Conservation (phyloP, 164 flowering plant species). For the Vitis labrusca region DNA sequence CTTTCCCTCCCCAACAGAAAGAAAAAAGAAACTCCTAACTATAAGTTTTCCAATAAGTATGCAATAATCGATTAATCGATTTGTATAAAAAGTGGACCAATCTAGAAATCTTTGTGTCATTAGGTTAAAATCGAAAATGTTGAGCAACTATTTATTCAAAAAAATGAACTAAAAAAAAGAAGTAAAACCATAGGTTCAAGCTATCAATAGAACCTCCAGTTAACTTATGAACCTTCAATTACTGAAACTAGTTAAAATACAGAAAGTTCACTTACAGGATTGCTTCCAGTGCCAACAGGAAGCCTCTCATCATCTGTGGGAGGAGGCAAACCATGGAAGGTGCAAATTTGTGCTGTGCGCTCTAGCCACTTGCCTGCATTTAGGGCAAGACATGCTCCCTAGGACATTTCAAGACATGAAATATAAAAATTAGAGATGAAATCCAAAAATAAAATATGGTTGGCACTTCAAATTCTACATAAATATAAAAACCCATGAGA, state of each 20-base stretch:
- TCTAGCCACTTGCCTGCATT: conserved; percentile 71
- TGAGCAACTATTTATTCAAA: too few relatives aligned
- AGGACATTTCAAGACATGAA: conserved; percentile 14
- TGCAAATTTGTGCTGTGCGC: conserved; percentile 56
- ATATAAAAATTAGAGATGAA: conserved; percentile 1
- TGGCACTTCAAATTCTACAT: too few relatives aligned
- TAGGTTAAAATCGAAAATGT: too few relatives aligned
- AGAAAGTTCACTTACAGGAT: conserved; percentile 71
- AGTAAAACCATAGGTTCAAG: not conserved
- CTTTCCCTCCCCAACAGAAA: too few relatives aligned
- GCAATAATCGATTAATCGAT: too few relatives aligned
- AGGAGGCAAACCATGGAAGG: conserved; percentile 58
- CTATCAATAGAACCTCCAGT: not conserved
- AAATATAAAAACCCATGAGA: not conserved
- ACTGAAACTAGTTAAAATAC: not conserved
- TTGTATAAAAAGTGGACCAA: too few relatives aligned
- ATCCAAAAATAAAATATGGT: not conserved
- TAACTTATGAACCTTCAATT: not conserved
- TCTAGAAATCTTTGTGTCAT: too few relatives aligned
- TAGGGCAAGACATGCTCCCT: conserved; percentile 93
- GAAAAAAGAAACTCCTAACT: too few relatives aligned
- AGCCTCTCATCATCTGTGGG: conserved; percentile 68
- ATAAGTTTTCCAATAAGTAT: too few relatives aligned
- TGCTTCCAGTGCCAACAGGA: conserved; percentile 98
- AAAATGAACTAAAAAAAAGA: too few relatives aligned